Conservation (phyloP, 2,329 filamentous ascomycete species). For the Mollisiaceae sp. region DNA sequence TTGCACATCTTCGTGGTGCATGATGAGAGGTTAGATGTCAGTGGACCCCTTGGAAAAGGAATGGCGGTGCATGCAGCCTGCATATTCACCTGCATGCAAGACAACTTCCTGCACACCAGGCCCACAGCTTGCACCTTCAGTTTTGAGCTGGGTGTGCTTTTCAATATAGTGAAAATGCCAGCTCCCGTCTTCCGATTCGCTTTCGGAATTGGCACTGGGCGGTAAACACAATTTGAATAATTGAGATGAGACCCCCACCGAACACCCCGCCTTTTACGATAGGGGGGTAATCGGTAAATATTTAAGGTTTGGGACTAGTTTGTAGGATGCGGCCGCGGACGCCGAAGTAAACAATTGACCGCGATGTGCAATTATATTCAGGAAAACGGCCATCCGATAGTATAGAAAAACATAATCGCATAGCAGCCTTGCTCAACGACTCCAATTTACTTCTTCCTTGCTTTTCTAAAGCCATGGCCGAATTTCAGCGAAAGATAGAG, state of each 20-base stretch:
- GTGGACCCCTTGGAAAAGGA: slow-evolving; percentile 9
- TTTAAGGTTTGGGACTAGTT: slow-evolving; percentile 16
- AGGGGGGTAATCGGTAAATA: slow-evolving; percentile 15
- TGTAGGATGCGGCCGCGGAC: slow-evolving; percentile 12
- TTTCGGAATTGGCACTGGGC: not conserved
- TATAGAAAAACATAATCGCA: slow-evolving; percentile 1
- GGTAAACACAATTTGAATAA: not conserved
- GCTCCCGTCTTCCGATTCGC: not conserved
- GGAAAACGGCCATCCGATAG: not conserved
- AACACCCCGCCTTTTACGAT: slow-evolving; percentile 19
- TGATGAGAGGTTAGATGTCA: slow-evolving; percentile 2
- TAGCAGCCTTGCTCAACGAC: not conserved
- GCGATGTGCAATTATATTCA: not conserved
- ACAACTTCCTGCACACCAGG: slow-evolving; percentile 11
- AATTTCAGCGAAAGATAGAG: slow-evolving; percentile 74
- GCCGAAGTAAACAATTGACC: slow-evolving; percentile 17
- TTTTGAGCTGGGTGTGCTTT: not conserved
- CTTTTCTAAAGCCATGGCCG: slow-evolving; percentile 34
- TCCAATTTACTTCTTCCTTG: too few relatives aligned
- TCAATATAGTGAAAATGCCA: not conserved
- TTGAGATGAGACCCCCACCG: slow-evolving; percentile 12
- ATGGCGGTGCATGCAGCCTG: slow-evolving; percentile 21
- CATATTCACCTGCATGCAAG: slow-evolving; percentile 21
- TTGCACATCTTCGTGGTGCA: slow-evolving; percentile 17
- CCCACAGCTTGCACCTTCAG: not conserved